These are phyloP conservation scores for Cladosporium sp. DNA, from an alignment of 2,329 filamentous ascomycete genomes.

Conservation along the genomic window DNA sequence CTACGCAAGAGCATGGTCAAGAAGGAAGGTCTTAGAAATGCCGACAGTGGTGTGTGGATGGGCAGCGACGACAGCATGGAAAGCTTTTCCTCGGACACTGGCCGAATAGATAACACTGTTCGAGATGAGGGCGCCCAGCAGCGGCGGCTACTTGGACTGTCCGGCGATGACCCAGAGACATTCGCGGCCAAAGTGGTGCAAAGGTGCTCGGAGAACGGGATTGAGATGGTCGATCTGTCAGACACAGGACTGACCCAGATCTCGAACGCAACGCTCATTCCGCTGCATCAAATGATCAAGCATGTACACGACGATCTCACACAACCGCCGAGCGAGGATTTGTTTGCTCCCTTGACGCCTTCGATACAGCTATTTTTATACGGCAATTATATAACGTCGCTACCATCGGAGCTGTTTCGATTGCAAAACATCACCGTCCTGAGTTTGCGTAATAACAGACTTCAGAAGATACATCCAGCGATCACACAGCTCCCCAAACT, in stretches of 20 bases:
- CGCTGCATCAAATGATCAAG: constrained; percentile 43
- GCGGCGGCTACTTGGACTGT: background rate
- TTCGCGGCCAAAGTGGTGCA: constrained; percentile 24
- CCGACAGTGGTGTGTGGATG: constrained; percentile 68
- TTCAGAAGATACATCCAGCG: constrained; percentile 57
- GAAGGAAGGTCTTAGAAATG: constrained; percentile 49
- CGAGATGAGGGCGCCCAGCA: constrained; percentile 26
- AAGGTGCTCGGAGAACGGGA: constrained; percentile 48
- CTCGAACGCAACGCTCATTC: constrained; percentile 54
- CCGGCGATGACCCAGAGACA: constrained; percentile 16
- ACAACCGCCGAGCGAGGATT: constrained; percentile 46
- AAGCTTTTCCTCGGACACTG: constrained; percentile 10
- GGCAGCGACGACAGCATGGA: constrained; percentile 54
- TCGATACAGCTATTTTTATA: constrained; percentile 59
- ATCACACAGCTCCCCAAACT: constrained; percentile 58
- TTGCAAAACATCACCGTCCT: constrained; percentile 60
- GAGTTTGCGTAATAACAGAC: constrained; percentile 60
- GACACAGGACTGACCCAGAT: constrained; percentile 49
- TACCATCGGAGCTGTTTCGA: constrained; percentile 60
- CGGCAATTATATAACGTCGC: constrained; percentile 52
- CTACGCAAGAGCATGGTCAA: constrained; percentile 28
- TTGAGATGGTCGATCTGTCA: constrained; percentile 60
- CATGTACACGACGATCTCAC: constrained; percentile 25
- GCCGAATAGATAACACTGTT: constrained; percentile 2
- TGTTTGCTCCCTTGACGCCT: constrained; percentile 57